phyloP scores from a whole-genome alignment of 768 basidiomycete species.

The Suillus cothurnatus region DNA sequence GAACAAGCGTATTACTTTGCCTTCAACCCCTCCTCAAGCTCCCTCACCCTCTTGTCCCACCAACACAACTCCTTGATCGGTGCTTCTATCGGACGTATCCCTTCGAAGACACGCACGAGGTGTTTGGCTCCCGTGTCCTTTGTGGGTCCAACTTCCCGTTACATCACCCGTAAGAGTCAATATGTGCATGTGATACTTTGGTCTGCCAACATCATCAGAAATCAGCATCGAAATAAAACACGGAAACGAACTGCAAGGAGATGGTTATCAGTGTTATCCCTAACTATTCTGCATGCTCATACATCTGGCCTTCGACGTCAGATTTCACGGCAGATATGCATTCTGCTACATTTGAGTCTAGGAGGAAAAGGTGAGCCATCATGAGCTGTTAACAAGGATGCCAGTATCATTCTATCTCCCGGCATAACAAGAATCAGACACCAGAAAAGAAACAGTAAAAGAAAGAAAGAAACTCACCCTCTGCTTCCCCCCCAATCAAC shows the following conservation, averaged over 20 bases:
- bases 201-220: constrained; percentile 43
- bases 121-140: constrained; percentile 12
- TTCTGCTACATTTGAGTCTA: constrained; percentile 64
- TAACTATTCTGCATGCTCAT: no score
- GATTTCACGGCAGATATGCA: constrained; percentile 96
- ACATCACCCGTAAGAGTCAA: constrained; percentile 77
- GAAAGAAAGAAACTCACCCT: no score
- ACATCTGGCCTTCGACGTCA: constrained; percentile 96
- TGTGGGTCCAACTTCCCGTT: constrained; percentile 62
- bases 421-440: no score
- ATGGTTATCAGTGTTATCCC: no score
- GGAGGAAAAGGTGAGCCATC: constrained; percentile 92
- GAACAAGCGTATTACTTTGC: neutral
- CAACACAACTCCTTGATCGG: constrained; percentile 24
- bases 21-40: constrained; percentile 27
- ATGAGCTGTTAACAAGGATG: constrained; percentile 60
- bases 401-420: neutral
- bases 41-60: constrained; percentile 32
- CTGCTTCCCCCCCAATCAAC: no score
- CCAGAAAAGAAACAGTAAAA: neutral
- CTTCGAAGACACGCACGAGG: constrained; percentile 29
- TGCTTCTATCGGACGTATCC: constrained; percentile 27
- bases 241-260: constrained; percentile 64
- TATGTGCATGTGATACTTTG: constrained; percentile 88
- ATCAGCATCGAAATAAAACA: neutral